Evolutionary conservation across 176 grass and related monocot species (phyloP), one percentile per base, ranked within the genome.

Genomic region (Triticum aestivum): DNA sequence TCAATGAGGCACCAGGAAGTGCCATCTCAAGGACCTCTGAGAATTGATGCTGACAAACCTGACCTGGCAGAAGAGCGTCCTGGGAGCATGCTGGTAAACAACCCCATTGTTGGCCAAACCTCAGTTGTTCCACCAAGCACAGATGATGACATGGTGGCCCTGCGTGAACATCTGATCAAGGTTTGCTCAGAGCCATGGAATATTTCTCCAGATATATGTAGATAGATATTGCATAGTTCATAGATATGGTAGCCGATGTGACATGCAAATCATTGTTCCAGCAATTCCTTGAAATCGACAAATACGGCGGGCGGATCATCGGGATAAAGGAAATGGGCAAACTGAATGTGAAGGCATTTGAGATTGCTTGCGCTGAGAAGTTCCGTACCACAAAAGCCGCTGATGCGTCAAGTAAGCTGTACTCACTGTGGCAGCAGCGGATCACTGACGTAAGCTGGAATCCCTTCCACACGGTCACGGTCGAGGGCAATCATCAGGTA

Each of bases 301-400:
- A 61, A 10, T 6, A 1, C 11, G 58, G 85, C 20, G 32, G 69
- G 61, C 8, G 58, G 69, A 87, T 39, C 34, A 9, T 88, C 26
- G 86, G 90, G 64, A 86, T 91, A 68, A 88, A 85, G 72, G 87
- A 68, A 79, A 91, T 91, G 86, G 90, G 90, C 0, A 7, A 82
- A n/a, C 8, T 91, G 39, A 77, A 85, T 64, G 42, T 66, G 11
- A 86, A 88, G 68, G 82, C 41, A 15, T 88, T 91, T 61, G 52
- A 56, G 15, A 11, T 5, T 37, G 86, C 63, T 18, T 91, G 90
- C 58, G 73, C 34, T 15, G n/a, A 24, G 13, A 85, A 81, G 61
- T 14, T 88, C 20, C 71, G 70, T 65, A 66, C 73, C n/a, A 79
- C 82, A 58, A 83, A 88, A 34, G 86, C 30, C 10, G 72, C n/a